Evolutionary conservation across 2,329 filamentous ascomycete genomes (phyloP), one percentile per base, ranked within the genome.

Genomic region (Aspergillus sp.): DNA sequence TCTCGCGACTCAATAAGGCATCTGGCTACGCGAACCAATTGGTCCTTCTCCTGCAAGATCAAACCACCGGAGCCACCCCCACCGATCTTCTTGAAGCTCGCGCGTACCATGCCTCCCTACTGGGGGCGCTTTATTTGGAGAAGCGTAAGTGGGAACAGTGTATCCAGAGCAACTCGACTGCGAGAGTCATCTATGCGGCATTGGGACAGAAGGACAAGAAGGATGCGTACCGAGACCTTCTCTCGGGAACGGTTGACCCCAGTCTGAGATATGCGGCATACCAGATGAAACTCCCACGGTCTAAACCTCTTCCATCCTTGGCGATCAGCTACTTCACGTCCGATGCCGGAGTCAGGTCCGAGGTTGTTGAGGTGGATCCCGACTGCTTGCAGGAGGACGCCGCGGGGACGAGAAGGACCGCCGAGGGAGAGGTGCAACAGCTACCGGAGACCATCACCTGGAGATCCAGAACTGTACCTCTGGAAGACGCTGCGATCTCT

Each of bases 221-320:
- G 55, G 93, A 96, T 53, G 77, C 88, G 33, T 94, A 90, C 78
- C 91, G 89, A 67, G 93, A 97, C 55, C 80, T 96, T 20, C 76
- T 99, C 52, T 84, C 87, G 45, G 86, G 89, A 63, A 95, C 89
- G 4, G 86, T 96, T 56, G 94, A 99, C 68, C 92, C 92, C 2
- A 95, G 91, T 56, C 89, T 99, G 64, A 87, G 93, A 57, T 97
- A 95, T 70, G 92, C 92, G 33, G 91, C 94, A 16, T 97, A 97
- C 70, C 91, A 96, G 71, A 81, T 91, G 68, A 88, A 93, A 68
- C 83, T 95, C 30, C 89, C 93, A 0, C 85, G 94, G 41, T 96
- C 91, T 2, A 83, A 91, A 49, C 86, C 92, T 2, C 86, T 96
- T 45, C 81, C 87, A 0, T 82, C 85, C 7, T 88, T 97, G 58